phyloP scores from a whole-genome alignment of 129 eudicot genomes.

The Apium graveolens region DNA sequence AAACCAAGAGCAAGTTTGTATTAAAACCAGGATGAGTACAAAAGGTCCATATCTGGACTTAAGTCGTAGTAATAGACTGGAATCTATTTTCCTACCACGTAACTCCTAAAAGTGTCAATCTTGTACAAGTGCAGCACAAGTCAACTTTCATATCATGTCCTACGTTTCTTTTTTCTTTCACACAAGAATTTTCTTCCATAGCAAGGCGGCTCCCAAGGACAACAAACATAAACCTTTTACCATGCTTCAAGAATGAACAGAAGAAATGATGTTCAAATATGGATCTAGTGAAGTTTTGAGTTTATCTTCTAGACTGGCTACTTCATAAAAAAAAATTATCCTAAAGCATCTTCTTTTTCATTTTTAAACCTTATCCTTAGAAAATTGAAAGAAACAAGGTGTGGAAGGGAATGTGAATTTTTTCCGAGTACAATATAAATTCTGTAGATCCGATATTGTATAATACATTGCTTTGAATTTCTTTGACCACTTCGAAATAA shows the following conservation, averaged over 20 bases:
- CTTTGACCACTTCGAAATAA: background rate
- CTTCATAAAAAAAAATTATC: background rate
- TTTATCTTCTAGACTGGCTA: background rate
- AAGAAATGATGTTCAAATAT: background rate
- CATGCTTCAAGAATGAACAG: background rate
- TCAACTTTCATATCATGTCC: slow-evolving; percentile 1
- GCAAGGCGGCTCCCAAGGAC: background rate
- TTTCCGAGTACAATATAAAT: background rate
- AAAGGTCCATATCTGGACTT: background rate
- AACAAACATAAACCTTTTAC: background rate
- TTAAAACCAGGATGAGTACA: background rate
- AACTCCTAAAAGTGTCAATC: background rate
- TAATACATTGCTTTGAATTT: background rate
- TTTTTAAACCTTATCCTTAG: background rate
- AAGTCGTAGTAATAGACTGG: background rate
- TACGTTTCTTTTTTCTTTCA: background rate
- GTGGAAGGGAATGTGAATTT: background rate
- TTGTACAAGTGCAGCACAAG: background rate
- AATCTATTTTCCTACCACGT: background rate
- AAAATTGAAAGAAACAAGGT: background rate
- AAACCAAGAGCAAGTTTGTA: background rate
- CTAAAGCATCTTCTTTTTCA: background rate
- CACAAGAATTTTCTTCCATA: background rate
- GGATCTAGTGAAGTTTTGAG: background rate
- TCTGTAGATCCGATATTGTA: background rate